These are phyloP conservation scores for Monilinia fructigena DNA, from an alignment of 2,329 filamentous ascomycete species.

Conservation along the genomic window DNA sequence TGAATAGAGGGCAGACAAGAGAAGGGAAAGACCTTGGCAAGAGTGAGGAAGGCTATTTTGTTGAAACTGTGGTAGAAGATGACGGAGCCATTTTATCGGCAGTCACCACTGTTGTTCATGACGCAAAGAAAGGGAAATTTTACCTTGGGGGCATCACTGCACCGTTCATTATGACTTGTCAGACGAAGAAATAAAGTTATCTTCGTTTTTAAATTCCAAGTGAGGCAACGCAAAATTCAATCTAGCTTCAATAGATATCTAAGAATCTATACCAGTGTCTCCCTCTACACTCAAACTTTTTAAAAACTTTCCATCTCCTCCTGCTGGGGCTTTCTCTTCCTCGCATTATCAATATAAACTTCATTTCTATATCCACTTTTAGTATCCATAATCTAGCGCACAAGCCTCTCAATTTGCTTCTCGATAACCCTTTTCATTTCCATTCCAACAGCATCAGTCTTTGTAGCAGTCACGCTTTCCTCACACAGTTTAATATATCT, in stretches of 20 bases:
- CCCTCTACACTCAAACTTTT: background rate
- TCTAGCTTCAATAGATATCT: background rate
- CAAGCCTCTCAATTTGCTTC: background rate
- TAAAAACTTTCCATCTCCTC: background rate
- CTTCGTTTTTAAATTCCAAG: background rate
- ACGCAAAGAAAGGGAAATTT: conserved; percentile 5
- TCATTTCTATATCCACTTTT: too few relatives aligned
- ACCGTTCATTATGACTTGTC: conserved; percentile 17
- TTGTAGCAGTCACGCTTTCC: too few relatives aligned
- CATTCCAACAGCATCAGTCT: background rate
- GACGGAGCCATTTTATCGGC: conserved; percentile 1
- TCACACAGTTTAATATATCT: background rate
- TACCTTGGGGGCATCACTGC: conserved; percentile 12
- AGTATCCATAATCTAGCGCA: too few relatives aligned
- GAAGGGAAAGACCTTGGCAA: background rate
- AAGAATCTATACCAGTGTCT: background rate
- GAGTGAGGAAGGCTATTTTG: conserved; percentile 7
- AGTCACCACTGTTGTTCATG: conserved; percentile 18
- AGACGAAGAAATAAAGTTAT: background rate
- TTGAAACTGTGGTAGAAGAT: conserved; percentile 21
- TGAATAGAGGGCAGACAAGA: background rate
- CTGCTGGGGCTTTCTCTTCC: background rate
- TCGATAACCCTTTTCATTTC: background rate
- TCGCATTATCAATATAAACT: background rate
- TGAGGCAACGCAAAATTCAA: background rate